These are phyloP conservation scores for Boletus reticulatus DNA, from an alignment of 768 basidiomycete species.

Conservation along the genomic window DNA sequence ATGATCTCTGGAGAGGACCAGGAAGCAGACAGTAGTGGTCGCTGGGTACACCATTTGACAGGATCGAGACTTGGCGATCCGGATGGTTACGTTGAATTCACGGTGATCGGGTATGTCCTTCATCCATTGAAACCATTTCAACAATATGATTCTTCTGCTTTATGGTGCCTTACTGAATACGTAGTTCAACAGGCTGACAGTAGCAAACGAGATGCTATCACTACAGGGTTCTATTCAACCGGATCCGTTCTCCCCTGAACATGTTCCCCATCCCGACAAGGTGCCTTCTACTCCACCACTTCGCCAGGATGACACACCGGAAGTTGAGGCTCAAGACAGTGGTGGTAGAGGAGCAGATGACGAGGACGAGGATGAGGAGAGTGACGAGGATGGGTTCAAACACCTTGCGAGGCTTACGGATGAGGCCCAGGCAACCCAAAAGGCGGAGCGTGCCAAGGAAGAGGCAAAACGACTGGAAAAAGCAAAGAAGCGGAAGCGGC, in stretches of 20 bases:
- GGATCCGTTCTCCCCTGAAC: slow-evolving; percentile 69
- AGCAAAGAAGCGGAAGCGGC: slow-evolving; percentile 31
- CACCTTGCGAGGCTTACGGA: slow-evolving; percentile 31
- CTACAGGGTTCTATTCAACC: slow-evolving; percentile 78
- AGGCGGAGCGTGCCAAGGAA: slow-evolving; percentile 26
- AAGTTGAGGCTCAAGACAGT: slow-evolving; percentile 15
- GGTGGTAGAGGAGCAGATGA: not conserved
- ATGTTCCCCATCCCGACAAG: slow-evolving; percentile 37
- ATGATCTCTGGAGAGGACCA: slow-evolving; percentile 21
- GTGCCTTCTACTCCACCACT: slow-evolving; percentile 1
- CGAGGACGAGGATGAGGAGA: slow-evolving; percentile 22
- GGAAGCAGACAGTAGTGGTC: slow-evolving; percentile 53
- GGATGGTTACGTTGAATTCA: slow-evolving; percentile 72
- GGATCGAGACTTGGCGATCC: slow-evolving; percentile 66
- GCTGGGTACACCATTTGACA: slow-evolving; percentile 77
- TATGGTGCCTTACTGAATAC: slow-evolving; percentile 2
- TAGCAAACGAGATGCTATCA: slow-evolving; percentile 93
- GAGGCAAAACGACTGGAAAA: slow-evolving; percentile 28
- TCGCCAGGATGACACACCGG: slow-evolving; percentile 12
- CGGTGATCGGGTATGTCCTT: slow-evolving; percentile 68
- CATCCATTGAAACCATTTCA: not conserved
- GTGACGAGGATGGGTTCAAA: slow-evolving; percentile 32
- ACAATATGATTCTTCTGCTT: not conserved
- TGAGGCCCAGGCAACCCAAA: slow-evolving; percentile 24
- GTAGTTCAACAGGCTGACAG: slow-evolving; percentile 57